Percentiles rank a stretch among this genome's conserved stretches.
phyloP scores from a whole-genome alignment of 345 rosid species.

The Cardiospermum halicacabum region DNA sequence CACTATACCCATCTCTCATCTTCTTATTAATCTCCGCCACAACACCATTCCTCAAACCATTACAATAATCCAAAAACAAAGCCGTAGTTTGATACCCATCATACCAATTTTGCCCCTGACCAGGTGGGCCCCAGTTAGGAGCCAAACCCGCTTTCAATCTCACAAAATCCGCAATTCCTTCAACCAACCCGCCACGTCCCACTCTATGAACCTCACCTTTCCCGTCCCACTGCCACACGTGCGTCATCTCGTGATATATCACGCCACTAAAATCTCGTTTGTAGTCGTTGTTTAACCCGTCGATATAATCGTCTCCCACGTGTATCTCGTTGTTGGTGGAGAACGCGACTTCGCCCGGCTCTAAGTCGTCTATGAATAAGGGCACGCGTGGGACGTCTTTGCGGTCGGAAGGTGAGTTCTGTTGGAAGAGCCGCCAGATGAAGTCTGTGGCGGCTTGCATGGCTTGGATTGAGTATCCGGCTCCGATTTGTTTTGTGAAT shows the following conservation, averaged over 20 bases:
- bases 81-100: slow-evolving; percentile 62
- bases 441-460: slow-evolving; percentile 9
- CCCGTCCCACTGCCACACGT: slow-evolving; percentile 20
- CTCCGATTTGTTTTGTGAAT: slow-evolving; percentile 16
- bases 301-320: slow-evolving; percentile 2
- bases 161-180: slow-evolving; percentile 68
- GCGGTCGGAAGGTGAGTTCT: slow-evolving; percentile 8
- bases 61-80: slow-evolving; percentile 56
- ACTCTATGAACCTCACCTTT: neutral
- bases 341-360: too few relatives aligned
- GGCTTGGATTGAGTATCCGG: slow-evolving; percentile 7
- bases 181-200: slow-evolving; percentile 32
- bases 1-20: slow-evolving; percentile 50
- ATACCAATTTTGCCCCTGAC: slow-evolving; percentile 46
- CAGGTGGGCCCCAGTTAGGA: slow-evolving; percentile 55
- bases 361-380: slow-evolving; percentile 6
- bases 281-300: slow-evolving; percentile 26
- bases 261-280: slow-evolving; percentile 51
- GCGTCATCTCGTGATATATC: slow-evolving; percentile 30
- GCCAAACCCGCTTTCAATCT: slow-evolving; percentile 50
- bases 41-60: slow-evolving; percentile 41
- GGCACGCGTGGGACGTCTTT: neutral
- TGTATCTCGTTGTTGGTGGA: slow-evolving; percentile 17
- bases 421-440: slow-evolving; percentile 20
- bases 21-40: slow-evolving; percentile 64